Conservation (phyloP, 2,329 filamentous ascomycete genomes). For the Colletotrichum camelliae region DNA sequence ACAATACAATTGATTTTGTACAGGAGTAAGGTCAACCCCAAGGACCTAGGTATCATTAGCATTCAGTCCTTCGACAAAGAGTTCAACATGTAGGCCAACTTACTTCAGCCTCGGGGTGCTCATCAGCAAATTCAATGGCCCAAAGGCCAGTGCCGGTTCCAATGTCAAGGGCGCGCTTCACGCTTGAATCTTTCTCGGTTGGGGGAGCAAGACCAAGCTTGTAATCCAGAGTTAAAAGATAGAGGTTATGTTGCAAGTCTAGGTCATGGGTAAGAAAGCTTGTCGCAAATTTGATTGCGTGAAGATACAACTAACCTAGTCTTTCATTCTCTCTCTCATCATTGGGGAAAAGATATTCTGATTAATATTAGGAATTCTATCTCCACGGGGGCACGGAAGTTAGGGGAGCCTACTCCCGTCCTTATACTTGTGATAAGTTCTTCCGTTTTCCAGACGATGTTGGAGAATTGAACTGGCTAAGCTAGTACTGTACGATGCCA, state of each 20-base stretch:
- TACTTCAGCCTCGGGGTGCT: constrained; percentile 28
- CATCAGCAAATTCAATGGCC: constrained; percentile 24
- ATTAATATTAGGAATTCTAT: not conserved
- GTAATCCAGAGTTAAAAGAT: constrained; percentile 32
- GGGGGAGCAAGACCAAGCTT: constrained; percentile 33
- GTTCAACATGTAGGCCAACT: not conserved
- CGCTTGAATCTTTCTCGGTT: not conserved
- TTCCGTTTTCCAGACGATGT: constrained; percentile 1
- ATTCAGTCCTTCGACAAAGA: not conserved
- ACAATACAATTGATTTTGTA: constrained; percentile 33
- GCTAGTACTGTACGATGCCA: not conserved
- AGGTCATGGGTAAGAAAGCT: not conserved
- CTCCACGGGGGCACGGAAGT: not conserved
- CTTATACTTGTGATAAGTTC: constrained; percentile 20
- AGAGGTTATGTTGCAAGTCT: constrained; percentile 42
- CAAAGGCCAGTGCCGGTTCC: constrained; percentile 14
- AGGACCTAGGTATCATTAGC: constrained; percentile 15
- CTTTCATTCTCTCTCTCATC: constrained; percentile 32
- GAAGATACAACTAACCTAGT: constrained; percentile 2
- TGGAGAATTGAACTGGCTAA: not conserved
- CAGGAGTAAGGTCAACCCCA: constrained; percentile 36
- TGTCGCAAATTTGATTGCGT: not conserved
- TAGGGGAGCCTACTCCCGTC: constrained; percentile 25
- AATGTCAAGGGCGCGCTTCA: constrained; percentile 23
- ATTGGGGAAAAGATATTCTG: constrained; percentile 30